Evolutionary conservation across 208 protist genomes (phyloP).

Genomic region (Naegleria fowleri): DNA sequence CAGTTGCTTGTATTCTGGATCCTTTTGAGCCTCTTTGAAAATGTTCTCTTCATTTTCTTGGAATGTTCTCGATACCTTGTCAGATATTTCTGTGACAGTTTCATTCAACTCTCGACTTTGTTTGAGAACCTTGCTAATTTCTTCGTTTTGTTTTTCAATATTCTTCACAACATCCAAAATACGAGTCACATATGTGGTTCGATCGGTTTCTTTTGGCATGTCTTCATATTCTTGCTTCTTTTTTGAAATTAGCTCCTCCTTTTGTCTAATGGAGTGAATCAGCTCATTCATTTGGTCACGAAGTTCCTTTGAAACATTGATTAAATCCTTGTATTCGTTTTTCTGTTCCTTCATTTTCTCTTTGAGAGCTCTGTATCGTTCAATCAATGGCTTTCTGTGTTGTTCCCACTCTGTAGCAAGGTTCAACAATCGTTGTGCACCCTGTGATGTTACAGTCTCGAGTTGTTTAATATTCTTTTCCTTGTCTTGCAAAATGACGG

Average conservation of each 20-base stretch:
- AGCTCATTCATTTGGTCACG: not conserved
- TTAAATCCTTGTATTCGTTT: not conserved
- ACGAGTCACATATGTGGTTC: not conserved
- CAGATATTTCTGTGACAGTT: not conserved
- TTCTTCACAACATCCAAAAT: conserved; percentile 23
- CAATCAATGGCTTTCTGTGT: not conserved
- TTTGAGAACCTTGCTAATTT: not conserved
- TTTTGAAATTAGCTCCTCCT: not conserved
- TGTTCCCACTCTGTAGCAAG: conserved; percentile 28
- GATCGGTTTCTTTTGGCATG: not conserved
- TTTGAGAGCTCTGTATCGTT: not conserved
- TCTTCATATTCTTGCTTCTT: not conserved
- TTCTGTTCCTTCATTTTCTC: not conserved
- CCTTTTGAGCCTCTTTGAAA: conserved; percentile 11
- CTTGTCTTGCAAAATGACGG: not conserved
- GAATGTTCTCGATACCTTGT: not conserved
- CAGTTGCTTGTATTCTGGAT: not conserved
- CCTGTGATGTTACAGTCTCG: not conserved
- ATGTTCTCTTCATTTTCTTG: not conserved
- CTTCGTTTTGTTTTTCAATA: conserved; percentile 18
- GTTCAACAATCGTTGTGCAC: not conserved
- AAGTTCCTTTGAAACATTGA: not conserved
- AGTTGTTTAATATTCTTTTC: conserved; percentile 28
- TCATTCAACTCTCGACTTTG: not conserved
- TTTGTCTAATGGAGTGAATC: not conserved